Evolutionary conservation across 768 basidiomycete species (phyloP).

Genomic region (Russula griseocarnosa): DNA sequence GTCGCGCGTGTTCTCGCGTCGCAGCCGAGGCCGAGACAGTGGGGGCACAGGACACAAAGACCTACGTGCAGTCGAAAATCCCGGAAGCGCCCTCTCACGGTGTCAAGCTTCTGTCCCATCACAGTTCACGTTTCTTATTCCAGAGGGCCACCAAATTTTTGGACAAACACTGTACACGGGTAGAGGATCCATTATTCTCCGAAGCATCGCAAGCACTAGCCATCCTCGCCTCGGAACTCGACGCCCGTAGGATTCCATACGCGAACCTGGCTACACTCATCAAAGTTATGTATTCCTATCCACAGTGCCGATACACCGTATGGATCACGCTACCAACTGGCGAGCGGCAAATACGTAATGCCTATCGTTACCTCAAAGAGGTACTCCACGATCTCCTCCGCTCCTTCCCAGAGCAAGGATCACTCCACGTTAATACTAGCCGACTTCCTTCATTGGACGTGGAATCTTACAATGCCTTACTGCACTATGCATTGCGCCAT

Average conservation of each 20-base stretch:
- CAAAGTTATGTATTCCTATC: constrained; percentile 27
- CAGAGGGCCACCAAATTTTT: constrained; percentile 24
- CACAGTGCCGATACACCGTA: constrained; percentile 29
- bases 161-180: constrained; percentile 19
- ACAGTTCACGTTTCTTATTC: not conserved
- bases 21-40: constrained; percentile 31
- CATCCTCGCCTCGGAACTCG: constrained; percentile 20
- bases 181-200: constrained; percentile 22
- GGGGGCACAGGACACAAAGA: constrained; percentile 28
- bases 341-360: constrained; percentile 23
- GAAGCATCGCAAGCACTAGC: constrained; percentile 27
- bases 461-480: constrained; percentile 53
- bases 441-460: constrained; percentile 38
- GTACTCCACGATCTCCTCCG: constrained; percentile 33
- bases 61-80: constrained; percentile 31
- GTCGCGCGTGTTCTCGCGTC: constrained; percentile 30
- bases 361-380: constrained; percentile 34
- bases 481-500: constrained; percentile 64
- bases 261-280: constrained; percentile 23
- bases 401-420: constrained; percentile 10
- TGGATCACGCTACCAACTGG: constrained; percentile 29
- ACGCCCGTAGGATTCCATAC: constrained; percentile 13
- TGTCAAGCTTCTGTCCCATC: constrained; percentile 6
- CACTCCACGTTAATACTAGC: not conserved
- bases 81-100: constrained; percentile 10